Conservation (phyloP, 1,284 basidiomycete genomes). For the Xerocomus minutiporus region DNA sequence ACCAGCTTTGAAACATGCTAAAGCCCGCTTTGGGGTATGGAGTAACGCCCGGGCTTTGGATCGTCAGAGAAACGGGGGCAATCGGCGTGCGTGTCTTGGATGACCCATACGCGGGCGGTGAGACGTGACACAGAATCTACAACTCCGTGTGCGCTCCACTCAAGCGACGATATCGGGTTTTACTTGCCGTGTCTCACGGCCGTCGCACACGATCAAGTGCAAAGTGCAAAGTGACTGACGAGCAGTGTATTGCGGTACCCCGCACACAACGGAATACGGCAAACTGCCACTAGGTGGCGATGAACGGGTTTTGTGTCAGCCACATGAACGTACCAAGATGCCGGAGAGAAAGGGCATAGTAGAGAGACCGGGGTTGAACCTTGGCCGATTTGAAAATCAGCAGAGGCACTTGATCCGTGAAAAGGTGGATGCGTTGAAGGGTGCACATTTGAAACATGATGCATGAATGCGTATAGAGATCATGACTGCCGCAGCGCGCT, state of each 20-base stretch:
- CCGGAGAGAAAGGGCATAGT: conserved; percentile 18
- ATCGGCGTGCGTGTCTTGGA: not conserved
- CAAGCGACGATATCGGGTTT: conserved; percentile 1
- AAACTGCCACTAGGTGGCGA: conserved; percentile 7
- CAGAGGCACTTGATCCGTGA: conserved; percentile 22
- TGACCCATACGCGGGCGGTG: not conserved
- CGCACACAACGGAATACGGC: conserved; percentile 29
- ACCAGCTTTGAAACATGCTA: not conserved
- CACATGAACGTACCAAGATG: conserved; percentile 12
- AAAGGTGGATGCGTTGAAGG: not conserved
- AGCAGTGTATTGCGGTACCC: conserved; percentile 34
- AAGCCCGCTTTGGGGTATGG: not conserved
- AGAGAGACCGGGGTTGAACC: conserved; percentile 26
- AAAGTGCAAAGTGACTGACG: conserved; percentile 29
- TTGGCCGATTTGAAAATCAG: conserved; percentile 26
- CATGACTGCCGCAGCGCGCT: conserved; percentile 12
- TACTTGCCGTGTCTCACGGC: not conserved
- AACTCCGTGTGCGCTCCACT: not conserved
- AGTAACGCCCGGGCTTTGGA: not conserved
- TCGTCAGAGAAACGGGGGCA: not conserved
- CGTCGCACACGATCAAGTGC: conserved; percentile 14
- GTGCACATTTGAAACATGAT: not conserved
- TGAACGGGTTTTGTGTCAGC: not conserved
- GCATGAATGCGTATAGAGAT: no score
- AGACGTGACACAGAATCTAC: not conserved